phyloP scores from a whole-genome alignment of 2,329 filamentous ascomycete species.

The Aureobasidium sp. region DNA sequence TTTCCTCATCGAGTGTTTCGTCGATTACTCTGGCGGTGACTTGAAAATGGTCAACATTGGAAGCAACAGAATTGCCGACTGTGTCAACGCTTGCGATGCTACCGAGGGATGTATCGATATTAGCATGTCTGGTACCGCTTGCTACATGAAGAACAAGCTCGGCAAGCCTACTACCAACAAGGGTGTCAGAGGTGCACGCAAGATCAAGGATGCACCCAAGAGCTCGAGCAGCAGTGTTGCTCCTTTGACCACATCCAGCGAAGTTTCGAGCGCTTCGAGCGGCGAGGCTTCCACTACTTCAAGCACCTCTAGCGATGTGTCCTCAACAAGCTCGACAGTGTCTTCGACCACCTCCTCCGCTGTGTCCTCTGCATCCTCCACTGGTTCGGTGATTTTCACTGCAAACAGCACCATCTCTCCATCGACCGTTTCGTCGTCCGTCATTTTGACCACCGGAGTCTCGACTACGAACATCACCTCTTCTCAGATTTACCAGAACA shows the following conservation, averaged over 20 bases:
- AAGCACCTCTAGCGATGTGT: neutral
- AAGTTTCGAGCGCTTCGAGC: neutral
- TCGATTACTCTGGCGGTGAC: constrained; percentile 12
- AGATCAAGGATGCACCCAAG: constrained; percentile 2
- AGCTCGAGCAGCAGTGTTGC: neutral
- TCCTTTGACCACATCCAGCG: neutral
- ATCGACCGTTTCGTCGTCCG: neutral
- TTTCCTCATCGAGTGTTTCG: constrained; percentile 12
- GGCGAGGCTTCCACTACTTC: neutral
- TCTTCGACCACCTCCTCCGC: neutral
- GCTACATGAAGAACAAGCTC: constrained; percentile 13
- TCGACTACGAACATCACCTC: neutral
- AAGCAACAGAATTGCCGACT: constrained; percentile 10
- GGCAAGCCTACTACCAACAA: neutral
- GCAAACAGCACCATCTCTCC: neutral
- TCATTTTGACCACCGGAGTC: neutral
- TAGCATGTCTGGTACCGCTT: constrained; percentile 12
- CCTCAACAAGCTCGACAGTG: neutral
- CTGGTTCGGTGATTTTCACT: neutral
- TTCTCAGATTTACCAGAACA: neutral
- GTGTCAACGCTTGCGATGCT: constrained; percentile 11
- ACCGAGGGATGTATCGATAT: constrained; percentile 14
- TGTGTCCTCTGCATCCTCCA: neutral
- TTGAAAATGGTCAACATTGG: constrained; percentile 9
- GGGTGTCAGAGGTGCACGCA: constrained; percentile 4